Conservation (phyloP, 805 yeast species). For the Metschnikowia orientalis region DNA sequence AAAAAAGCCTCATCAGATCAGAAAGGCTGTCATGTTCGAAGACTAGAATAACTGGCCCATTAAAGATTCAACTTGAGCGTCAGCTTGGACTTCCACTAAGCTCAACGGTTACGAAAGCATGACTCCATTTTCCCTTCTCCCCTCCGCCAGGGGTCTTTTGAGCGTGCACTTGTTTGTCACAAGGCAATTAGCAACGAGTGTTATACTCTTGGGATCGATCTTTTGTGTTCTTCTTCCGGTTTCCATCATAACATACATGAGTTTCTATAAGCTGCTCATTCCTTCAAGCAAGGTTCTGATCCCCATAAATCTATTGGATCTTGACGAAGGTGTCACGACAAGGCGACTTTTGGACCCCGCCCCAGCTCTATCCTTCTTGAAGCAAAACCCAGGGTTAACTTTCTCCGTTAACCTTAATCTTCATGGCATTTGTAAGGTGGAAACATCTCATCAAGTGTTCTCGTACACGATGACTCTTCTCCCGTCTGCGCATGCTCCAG, state of each 20-base stretch:
- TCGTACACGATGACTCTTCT: slow-evolving; percentile 10
- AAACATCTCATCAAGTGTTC: slow-evolving; percentile 18
- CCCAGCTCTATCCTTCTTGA: slow-evolving; percentile 9
- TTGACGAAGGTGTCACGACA: slow-evolving; percentile 1
- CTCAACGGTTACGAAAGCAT: no score
- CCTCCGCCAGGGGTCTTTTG: no score
- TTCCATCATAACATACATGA: slow-evolving; percentile 31
- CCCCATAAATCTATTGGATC: slow-evolving; percentile 8
- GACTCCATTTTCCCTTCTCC: no score
- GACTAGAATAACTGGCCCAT: no score
- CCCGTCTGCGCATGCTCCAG: not conserved
- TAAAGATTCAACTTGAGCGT: no score
- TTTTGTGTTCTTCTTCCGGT: slow-evolving; percentile 31
- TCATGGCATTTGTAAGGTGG: slow-evolving; percentile 23
- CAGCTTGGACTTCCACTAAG: no score
- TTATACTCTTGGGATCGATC: slow-evolving; percentile 19
- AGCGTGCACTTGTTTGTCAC: slow-evolving; percentile 13
- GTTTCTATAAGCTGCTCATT: slow-evolving; percentile 32
- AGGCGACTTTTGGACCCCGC: slow-evolving; percentile 5
- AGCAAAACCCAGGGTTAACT: slow-evolving; percentile 9
- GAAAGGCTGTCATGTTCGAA: no score
- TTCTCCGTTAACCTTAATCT: slow-evolving; percentile 18
- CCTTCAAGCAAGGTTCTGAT: slow-evolving; percentile 22
- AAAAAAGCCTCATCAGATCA: no score
- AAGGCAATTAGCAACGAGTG: slow-evolving; percentile 12